phyloP scores from a whole-genome alignment of 805 yeast species.

The Jamesozyma hellenica region DNA sequence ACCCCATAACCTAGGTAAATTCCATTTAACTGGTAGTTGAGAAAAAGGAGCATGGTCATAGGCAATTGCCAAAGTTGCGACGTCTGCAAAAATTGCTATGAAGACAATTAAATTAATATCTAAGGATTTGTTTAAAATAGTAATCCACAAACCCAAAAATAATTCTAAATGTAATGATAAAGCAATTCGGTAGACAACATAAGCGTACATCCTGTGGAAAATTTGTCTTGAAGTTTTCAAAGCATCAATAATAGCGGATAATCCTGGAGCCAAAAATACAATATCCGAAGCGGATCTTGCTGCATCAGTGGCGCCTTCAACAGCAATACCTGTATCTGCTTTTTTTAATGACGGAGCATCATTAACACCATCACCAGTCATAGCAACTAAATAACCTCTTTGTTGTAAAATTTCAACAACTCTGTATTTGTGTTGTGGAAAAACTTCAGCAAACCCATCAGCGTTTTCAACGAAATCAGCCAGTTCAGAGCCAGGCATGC shows the following conservation, averaged over 20 bases:
- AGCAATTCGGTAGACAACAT: constrained; percentile 96
- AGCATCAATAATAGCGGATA: constrained; percentile 90
- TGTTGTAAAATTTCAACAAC: constrained; percentile 83
- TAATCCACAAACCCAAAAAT: constrained; percentile 95
- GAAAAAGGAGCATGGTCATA: constrained; percentile 96
- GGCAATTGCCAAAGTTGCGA: constrained; percentile 94
- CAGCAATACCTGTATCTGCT: constrained; percentile 94
- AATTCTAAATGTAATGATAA: constrained; percentile 88
- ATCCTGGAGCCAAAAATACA: constrained; percentile 91
- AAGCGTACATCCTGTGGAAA: constrained; percentile 98
- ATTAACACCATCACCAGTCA: constrained; percentile 99
- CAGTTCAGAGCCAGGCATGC: constrained; percentile 76
- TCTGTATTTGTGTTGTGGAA: constrained; percentile 89
- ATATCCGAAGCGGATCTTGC: constrained; percentile 96
- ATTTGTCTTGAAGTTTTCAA: constrained; percentile 91
- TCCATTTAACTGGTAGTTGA: constrained; percentile 91
- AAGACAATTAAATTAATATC: constrained; percentile 87
- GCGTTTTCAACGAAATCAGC: constrained; percentile 66
- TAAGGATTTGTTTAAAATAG: constrained; percentile 77
- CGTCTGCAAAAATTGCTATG: constrained; percentile 96
- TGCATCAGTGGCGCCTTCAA: constrained; percentile 96
- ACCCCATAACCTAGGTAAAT: constrained; percentile 95
- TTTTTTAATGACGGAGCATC: constrained; percentile 94
- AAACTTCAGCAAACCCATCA: constrained; percentile 96
- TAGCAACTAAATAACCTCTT: constrained; percentile 89